Percentiles rank a stretch among this genome's conserved stretches.
Conservation (phyloP, 2,329 filamentous ascomycete species). For the Cercospora brassicicola region DNA sequence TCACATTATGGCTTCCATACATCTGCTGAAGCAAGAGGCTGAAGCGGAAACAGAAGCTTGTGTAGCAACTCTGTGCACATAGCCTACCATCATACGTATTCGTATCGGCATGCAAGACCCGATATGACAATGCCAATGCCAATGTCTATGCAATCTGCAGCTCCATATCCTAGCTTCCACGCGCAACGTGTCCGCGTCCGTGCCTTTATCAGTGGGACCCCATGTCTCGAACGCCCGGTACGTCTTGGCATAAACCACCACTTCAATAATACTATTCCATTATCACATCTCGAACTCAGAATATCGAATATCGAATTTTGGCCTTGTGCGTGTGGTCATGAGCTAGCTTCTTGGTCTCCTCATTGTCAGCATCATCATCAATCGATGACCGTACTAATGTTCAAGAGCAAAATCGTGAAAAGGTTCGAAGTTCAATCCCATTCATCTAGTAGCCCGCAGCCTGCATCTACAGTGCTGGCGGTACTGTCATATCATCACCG, state of each 20-base stretch:
- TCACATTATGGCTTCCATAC: too few species aligned
- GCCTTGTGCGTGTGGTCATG: conserved; percentile 7
- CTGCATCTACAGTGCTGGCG: background rate
- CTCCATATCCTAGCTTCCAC: background rate
- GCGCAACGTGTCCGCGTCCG: background rate
- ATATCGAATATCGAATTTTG: conserved; percentile 8
- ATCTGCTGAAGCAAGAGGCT: too few species aligned
- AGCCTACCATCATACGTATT: too few species aligned
- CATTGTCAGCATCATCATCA: background rate
- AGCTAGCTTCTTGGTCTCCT: background rate
- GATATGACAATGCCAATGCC: too few species aligned
- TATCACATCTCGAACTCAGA: background rate
- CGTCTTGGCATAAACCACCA: conserved; percentile 7
- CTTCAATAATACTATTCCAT: background rate
- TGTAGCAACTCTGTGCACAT: too few species aligned
- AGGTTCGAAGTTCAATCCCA: background rate
- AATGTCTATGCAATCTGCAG: background rate
- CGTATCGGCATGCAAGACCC: too few species aligned
- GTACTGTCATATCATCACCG: background rate
- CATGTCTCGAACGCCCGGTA: background rate
- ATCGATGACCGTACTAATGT: background rate
- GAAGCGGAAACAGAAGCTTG: too few species aligned
- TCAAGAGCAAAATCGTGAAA: background rate
- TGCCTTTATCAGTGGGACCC: background rate
- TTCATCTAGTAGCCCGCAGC: background rate